Base-by-base conservation (phyloP, 352 stramenopile species). In the Pythium aristosporum region DNA sequence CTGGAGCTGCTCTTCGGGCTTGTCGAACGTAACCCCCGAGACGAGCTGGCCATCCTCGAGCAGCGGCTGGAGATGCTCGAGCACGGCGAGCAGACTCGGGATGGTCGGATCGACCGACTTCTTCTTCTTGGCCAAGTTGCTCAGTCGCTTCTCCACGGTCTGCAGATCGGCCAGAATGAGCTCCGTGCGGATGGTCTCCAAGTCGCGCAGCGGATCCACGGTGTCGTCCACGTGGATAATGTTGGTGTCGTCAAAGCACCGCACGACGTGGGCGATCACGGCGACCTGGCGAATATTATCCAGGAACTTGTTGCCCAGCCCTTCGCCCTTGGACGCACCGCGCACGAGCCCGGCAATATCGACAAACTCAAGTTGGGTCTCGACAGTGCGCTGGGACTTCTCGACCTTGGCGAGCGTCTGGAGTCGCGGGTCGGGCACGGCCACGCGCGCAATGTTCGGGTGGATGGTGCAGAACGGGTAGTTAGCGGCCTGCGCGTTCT, bases 201-300 rank as follows among this genome's bases (percentile, higher is more conserved):
- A 82, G 75, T 99, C 98, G n/a, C 96, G 78, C 28, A 99, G 73
- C 8, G 97, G 96, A 76, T 99, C 91, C 13, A 99, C 91, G 2
- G 69, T 90, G 39, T 96, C 95, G 69, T 99, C 95, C 20, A 99
- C 97, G 76, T 98, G 94, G 60, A 99, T 90, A 56, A 99, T 97
- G 80, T 99, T 96, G 20, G 96, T 91, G 77, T 99, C 91, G 57
- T 99, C 93, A 67, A 99, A 99, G 79, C 97, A 99, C 36, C 97
- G 91, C 46, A 99, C 94, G 3, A 99, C 84, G 67, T 94, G 86
- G 10, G 72, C 73, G 54, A 94, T 93, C 50, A 94, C 85, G 2
- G 79, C 85, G 48, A 95, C 86, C 57, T 93, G 82, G 2, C 83
- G 85, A 65, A 96, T 96, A 63, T 94, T 92, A 53, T 89, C 78